A percentile compares a stretch with the other conserved stretches of the same genome.
Conservation (phyloP, 2,329 filamentous ascomycete genomes). For the Orbilia javanica region DNA sequence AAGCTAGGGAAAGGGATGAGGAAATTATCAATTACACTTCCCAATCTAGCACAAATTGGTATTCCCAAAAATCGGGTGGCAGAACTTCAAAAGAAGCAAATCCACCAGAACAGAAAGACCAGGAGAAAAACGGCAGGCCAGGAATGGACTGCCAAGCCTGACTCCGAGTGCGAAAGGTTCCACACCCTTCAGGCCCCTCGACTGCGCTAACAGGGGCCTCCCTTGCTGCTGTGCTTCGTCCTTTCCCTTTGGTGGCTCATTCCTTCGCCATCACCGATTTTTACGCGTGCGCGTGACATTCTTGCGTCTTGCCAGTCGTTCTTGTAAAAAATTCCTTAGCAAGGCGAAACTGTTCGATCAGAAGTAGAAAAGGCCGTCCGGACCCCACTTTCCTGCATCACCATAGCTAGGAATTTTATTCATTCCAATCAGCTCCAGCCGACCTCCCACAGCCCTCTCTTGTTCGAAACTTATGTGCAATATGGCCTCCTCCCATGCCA, state of each 20-base stretch:
- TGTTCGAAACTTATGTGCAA: too few species aligned
- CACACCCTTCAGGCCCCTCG: neutral
- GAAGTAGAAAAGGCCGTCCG: neutral
- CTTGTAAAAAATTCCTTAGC: slow-evolving; percentile 4
- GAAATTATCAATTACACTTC: slow-evolving; percentile 57
- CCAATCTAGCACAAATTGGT: slow-evolving; percentile 46
- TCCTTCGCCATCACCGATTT: slow-evolving; percentile 43
- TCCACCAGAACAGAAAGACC: too few species aligned
- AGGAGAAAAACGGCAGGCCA: neutral
- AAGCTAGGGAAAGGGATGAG: slow-evolving; percentile 44
- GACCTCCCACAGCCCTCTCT: slow-evolving; percentile 40
- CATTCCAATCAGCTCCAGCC: slow-evolving; percentile 47
- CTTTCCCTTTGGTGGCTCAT: neutral
- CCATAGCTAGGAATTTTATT: too few species aligned
- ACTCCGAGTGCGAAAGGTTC: slow-evolving; percentile 19
- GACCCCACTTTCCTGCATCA: slow-evolving; percentile 22
- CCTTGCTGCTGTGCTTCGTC: slow-evolving; percentile 2
- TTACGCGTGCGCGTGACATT: slow-evolving; percentile 56
- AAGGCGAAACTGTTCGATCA: slow-evolving; percentile 28
- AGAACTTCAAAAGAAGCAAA: slow-evolving; percentile 23
- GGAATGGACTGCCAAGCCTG: slow-evolving; percentile 26
- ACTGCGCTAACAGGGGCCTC: neutral
- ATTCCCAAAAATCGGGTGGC: slow-evolving; percentile 47
- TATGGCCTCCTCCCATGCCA: neutral
- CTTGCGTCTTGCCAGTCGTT: slow-evolving; percentile 27